Conservation (phyloP, 1,284 basidiomycete genomes). For the Trametes sp. region DNA sequence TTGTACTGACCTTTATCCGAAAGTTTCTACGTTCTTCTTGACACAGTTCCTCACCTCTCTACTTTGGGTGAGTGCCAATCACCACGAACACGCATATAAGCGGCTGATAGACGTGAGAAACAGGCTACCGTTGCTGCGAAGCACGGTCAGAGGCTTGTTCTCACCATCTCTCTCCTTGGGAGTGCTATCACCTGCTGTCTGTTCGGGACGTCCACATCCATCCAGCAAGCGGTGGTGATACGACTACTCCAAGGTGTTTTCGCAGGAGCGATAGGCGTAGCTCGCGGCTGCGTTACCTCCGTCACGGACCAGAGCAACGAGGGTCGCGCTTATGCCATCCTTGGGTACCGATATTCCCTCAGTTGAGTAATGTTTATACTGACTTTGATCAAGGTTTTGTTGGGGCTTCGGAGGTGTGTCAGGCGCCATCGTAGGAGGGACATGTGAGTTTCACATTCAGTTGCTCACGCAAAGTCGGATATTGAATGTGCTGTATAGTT, state of each 20-base stretch:
- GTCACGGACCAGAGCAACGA: conserved; percentile 93
- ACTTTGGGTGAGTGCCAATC: conserved; percentile 65
- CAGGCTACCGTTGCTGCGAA: conserved; percentile 93
- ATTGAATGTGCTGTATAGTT: conserved; percentile 52
- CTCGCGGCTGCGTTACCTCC: conserved; percentile 87
- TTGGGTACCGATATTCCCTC: conserved; percentile 72
- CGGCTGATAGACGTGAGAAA: conserved; percentile 19
- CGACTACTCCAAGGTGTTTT: conserved; percentile 96
- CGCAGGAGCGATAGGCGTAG: conserved; percentile 93
- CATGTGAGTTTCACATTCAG: conserved; percentile 61
- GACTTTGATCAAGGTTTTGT: conserved; percentile 61
- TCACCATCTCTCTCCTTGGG: conserved; percentile 87
- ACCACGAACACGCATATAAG: background rate
- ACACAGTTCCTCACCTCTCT: conserved; percentile 94
- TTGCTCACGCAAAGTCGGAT: conserved; percentile 6
- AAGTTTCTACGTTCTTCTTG: conserved; percentile 82
- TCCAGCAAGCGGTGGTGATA: conserved; percentile 86
- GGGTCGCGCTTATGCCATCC: conserved; percentile 91
- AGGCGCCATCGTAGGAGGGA: conserved; percentile 86
- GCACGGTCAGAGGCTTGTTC: conserved; percentile 87
- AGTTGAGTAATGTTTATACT: conserved; percentile 1
- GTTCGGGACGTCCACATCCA: conserved; percentile 87
- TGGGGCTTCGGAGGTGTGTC: conserved; percentile 97
- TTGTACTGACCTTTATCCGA: background rate
- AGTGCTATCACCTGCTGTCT: conserved; percentile 80